These are phyloP conservation scores for Gillenia trifoliata DNA, from an alignment of 306 rosid species.

Conservation along the genomic window DNA sequence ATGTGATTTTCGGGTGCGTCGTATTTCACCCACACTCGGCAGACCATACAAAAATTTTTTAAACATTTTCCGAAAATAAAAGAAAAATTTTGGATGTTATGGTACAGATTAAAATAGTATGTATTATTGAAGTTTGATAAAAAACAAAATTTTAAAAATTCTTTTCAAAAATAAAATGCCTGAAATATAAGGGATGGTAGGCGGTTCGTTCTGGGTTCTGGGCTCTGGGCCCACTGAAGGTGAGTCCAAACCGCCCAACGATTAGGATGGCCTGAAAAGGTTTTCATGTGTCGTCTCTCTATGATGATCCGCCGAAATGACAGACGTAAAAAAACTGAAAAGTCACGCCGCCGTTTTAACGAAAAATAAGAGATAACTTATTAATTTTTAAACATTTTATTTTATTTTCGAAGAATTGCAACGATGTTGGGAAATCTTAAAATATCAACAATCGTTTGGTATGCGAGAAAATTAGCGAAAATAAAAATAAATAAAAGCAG, in stretches of 20 bases:
- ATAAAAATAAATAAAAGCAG: neutral
- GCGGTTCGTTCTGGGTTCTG: neutral
- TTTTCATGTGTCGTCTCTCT: neutral
- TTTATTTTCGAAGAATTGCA: neutral
- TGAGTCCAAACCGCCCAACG: neutral
- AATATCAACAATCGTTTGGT: neutral
- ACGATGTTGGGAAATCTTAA: neutral
- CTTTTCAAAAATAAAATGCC: neutral
- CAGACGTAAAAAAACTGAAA: neutral
- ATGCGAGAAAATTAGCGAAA: neutral
- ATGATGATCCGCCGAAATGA: constrained; percentile 4
- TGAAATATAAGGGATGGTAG: neutral
- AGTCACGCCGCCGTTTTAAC: neutral
- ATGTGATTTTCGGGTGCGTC: constrained; percentile 27
- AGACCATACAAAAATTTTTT: neutral
- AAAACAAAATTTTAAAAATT: too few relatives aligned
- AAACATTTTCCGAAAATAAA: neutral
- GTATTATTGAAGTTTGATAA: too few relatives aligned
- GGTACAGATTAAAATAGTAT: too few relatives aligned
- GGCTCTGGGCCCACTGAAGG: neutral
- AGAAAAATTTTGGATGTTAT: too few relatives aligned
- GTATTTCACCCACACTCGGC: constrained; percentile 4
- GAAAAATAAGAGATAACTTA: neutral
- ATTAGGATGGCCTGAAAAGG: neutral
- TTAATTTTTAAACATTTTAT: neutral